Percentiles rank a stretch among this genome's conserved stretches.
These are phyloP conservation scores for Prunus padus DNA, from an alignment of 306 rosid species.

Conservation along the genomic window DNA sequence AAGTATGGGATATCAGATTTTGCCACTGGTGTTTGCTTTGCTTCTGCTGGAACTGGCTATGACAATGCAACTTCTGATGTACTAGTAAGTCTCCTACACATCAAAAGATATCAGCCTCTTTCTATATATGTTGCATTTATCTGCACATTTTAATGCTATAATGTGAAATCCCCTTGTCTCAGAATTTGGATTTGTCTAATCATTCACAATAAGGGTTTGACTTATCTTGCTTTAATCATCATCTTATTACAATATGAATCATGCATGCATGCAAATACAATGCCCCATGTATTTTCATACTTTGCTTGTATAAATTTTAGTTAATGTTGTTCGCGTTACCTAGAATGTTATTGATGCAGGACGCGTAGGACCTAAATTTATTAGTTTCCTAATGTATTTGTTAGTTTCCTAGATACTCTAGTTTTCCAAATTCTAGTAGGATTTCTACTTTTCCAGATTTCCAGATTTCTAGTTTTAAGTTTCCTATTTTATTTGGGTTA, in stretches of 20 bases:
- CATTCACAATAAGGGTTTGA: background rate
- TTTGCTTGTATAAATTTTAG: background rate
- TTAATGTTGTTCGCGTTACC: background rate
- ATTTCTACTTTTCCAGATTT: too few relatives aligned
- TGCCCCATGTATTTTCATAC: background rate
- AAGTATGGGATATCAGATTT: constrained; percentile 39
- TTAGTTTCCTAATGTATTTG: too few relatives aligned
- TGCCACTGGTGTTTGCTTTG: constrained; percentile 55
- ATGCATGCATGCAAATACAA: background rate
- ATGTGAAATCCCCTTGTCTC: background rate
- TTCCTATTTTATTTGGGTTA: too few relatives aligned
- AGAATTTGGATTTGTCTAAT: background rate
- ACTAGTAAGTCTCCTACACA: constrained; percentile 27
- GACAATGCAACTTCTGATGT: constrained; percentile 50
- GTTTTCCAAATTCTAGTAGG: too few relatives aligned
- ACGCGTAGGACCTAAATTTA: too few relatives aligned
- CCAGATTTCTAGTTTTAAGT: too few relatives aligned
- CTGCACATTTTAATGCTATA: too few relatives aligned
- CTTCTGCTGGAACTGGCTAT: constrained; percentile 60
- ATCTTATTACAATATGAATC: background rate
- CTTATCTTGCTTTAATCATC: too few relatives aligned
- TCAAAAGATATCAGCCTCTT: too few relatives aligned
- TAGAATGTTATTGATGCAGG: too few relatives aligned
- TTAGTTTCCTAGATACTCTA: too few relatives aligned
- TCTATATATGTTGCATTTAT: too few relatives aligned